Evolutionary conservation across 345 rosid species (phyloP).

Genomic region (Trapa incisa): DNA sequence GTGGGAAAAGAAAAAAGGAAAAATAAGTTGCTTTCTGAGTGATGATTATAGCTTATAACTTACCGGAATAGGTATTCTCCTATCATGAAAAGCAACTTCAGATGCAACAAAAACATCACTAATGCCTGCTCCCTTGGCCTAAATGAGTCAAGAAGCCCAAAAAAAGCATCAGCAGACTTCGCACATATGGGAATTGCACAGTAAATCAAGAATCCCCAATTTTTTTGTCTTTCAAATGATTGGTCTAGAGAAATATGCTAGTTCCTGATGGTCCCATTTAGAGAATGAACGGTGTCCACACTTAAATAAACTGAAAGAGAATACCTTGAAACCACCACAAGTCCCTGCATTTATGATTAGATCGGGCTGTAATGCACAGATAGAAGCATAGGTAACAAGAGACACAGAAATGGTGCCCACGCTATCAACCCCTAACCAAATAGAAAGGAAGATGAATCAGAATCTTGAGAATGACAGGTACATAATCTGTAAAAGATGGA

Average conservation of each 20-base stretch:
- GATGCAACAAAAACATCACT: constrained; percentile 62
- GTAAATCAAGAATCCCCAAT: neutral
- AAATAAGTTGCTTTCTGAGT: neutral
- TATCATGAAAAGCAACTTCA: constrained; percentile 83
- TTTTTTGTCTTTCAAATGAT: neutral
- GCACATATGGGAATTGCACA: neutral
- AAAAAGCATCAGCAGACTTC: neutral
- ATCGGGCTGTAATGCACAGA: constrained; percentile 65
- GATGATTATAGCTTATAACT: constrained; percentile 8
- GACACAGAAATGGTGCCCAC: constrained; percentile 79
- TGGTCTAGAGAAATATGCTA: neutral
- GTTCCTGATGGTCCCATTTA: neutral
- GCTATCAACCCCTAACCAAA: constrained; percentile 70
- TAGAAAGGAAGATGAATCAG: neutral
- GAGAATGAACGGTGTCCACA: neutral
- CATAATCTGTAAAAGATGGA: neutral
- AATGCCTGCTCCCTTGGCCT: constrained; percentile 76
- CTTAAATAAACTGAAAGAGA: neutral
- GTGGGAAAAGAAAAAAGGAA: too few relatives aligned
- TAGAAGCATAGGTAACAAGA: constrained; percentile 76
- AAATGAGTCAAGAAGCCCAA: constrained; percentile 7
- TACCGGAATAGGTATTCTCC: constrained; percentile 92
- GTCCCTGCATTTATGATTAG: constrained; percentile 84
- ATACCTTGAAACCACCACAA: constrained; percentile 91
- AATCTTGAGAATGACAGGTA: neutral